phyloP scores from a whole-genome alignment of 441 rosid genomes.

The Gossypium gossypioides region DNA sequence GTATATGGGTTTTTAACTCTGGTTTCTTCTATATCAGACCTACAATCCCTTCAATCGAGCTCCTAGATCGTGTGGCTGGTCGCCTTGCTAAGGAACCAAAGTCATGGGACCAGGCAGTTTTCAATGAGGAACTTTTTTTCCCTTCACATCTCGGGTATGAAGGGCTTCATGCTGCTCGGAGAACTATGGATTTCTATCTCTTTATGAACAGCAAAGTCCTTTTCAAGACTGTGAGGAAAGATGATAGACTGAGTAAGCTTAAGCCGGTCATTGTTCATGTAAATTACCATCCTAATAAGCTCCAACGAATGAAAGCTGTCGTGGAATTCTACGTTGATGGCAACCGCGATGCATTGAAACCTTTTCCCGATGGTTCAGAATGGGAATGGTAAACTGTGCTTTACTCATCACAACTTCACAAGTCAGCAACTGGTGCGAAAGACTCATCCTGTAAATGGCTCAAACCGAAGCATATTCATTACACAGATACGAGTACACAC shows the following conservation, averaged over 20 bases:
- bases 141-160: conserved; percentile 75
- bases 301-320: conserved; percentile 74
- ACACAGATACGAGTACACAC: neutral
- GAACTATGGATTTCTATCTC: conserved; percentile 78
- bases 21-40: conserved; percentile 86
- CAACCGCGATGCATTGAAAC: conserved; percentile 65
- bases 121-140: conserved; percentile 80
- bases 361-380: conserved; percentile 79
- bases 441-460: neutral
- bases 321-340: conserved; percentile 73
- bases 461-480: neutral
- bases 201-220: conserved; percentile 94
- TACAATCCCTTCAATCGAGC: conserved; percentile 76
- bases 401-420: conserved; percentile 37
- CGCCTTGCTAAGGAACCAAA: conserved; percentile 48
- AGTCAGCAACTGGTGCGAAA: conserved; percentile 1
- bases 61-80: conserved; percentile 80
- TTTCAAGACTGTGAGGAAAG: conserved; percentile 79
- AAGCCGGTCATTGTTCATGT: conserved; percentile 81
- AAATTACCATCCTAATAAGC: conserved; percentile 88
- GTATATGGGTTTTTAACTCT: conserved; percentile 94
- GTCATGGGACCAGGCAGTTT: conserved; percentile 93
- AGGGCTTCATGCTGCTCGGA: conserved; percentile 73
- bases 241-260: conserved; percentile 45
- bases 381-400: conserved; percentile 41